Evolutionary conservation across 768 basidiomycete genomes (phyloP), one percentile per base, ranked within the genome.

Genomic region (Paxillus involutus): DNA sequence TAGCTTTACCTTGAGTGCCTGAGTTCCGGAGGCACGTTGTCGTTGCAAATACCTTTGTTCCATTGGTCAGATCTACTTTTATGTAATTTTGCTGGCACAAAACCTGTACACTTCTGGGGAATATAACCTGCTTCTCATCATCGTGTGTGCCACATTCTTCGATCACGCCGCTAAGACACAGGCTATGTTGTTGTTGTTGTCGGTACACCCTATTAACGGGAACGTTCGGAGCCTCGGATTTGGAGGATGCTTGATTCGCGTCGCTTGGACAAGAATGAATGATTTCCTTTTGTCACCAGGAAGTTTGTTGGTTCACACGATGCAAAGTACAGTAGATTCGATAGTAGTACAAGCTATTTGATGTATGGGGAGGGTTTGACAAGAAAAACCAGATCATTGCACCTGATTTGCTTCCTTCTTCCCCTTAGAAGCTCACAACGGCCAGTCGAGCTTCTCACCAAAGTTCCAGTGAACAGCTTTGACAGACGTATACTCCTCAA

Each of bases 391-490:
- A 48, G 6, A 40, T 29, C 17, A 39, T 11, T 37, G 14, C 26
- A 26, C 26, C 26, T 26, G 21, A 21, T 21, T 21, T 21, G 26
- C 37, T 26, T 24, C n/a, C 37, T 30, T 7, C 19, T 37, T 16
- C 43, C 29, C 21, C 7, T 32, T 33, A 49, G 36, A 46, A 35
- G 2, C 46, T 33, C 73, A 91, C 62, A 91, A 72, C 3, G 90
- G 90, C 89, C 89, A 91, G 21, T 84, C 85, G 32, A 88, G 69
- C 63, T 82, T 83, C 71, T 91, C 89, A 4, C 88, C 89, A 60
- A 88, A 91, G 70, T 93, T 92, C 89, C 89, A 93, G 62, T 92
- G 90, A 19, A 94, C 77, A 14, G 90, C 88, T 73, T 83, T 92
- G 61, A 89, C 81, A 14, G 84, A 88, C 0, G 86, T 91, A 62